Conservation (phyloP, 78 protist genomes). For the Salpingoeca rosetta region DNA sequence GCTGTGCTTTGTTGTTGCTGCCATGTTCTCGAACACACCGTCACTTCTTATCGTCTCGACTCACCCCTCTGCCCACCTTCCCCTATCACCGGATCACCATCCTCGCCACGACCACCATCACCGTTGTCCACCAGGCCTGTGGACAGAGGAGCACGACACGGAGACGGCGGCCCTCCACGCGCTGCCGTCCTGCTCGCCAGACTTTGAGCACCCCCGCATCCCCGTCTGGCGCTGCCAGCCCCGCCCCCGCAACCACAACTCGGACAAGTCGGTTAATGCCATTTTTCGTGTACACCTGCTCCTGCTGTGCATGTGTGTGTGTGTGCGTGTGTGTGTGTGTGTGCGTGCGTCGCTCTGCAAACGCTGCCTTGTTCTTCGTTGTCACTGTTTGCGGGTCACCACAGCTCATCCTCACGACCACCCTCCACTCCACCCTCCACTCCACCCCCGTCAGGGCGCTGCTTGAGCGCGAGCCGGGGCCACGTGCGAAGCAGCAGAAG, state of each 20-base stretch:
- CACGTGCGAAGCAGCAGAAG: no score
- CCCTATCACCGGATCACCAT: not conserved
- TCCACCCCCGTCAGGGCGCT: no score
- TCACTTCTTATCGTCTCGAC: not conserved
- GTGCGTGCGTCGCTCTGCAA: not conserved
- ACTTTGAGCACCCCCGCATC: not conserved
- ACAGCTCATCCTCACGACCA: no score
- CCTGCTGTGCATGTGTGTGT: not conserved
- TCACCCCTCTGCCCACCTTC: not conserved
- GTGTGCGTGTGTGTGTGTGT: constrained; percentile 5
- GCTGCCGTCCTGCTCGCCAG: no score
- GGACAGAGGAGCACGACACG: no score
- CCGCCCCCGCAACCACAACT: not conserved
- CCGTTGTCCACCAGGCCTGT: no score
- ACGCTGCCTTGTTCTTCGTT: not conserved
- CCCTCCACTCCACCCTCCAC: no score
- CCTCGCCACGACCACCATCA: not conserved
- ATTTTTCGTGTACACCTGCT: not conserved
- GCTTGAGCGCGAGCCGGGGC: no score
- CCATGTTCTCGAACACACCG: not conserved
- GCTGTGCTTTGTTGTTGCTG: no score
- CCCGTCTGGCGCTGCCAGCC: not conserved
- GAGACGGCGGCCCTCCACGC: no score
- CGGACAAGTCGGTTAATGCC: not conserved
- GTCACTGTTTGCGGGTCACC: not conserved